Evolutionary conservation across 2,329 filamentous ascomycete species (phyloP), one percentile per base, ranked within the genome.

Genomic region (Ophiosphaerella korrae): DNA sequence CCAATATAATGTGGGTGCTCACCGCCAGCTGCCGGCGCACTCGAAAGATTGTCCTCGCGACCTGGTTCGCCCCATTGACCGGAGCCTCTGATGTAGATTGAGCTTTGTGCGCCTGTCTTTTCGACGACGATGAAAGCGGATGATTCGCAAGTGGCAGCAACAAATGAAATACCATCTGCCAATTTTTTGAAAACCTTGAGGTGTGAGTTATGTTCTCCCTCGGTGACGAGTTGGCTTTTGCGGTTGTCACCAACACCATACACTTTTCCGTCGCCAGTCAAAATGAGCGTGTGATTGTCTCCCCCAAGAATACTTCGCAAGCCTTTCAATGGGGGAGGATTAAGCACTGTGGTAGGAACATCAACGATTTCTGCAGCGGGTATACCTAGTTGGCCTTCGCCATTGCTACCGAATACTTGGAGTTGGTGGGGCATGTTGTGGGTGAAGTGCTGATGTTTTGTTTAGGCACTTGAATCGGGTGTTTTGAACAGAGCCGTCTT

Each of bases 261-360:
- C 0, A 92, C 76, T 1, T 75, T 61, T 0, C 87, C 87, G 23
- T 78, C 68, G 3, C 77, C 66, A n/a, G 82, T 84, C 9, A 92
- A 77, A 8, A 96, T 70, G 3, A 97, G 75, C 0, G 91, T 95
- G 72, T 97, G 93, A 66, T 97, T 97, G 1, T 92, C 92, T 3
- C 93, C 93, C 7, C 90, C 80, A 38, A 69, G 75, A 23, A 87
- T 78, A 12, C 67, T 62, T 12, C 38, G 36, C 21, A 72, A 26
- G 2, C 42, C 35, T 7, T 52, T 42, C 1, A 62, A 37, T 8
- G 50, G 34, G 0, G 52, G 24, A 41, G 34, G 33, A 33, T 38
- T 24, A 7, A 48, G 34, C 2, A 60, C 51, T 33, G 50, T 16
- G 8, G 53, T 52, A 48, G 67, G 64, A 3, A 45, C 61, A 32